These are phyloP conservation scores for Golubevia pallescens DNA, from an alignment of 1,284 basidiomycete species.

Conservation along the genomic window DNA sequence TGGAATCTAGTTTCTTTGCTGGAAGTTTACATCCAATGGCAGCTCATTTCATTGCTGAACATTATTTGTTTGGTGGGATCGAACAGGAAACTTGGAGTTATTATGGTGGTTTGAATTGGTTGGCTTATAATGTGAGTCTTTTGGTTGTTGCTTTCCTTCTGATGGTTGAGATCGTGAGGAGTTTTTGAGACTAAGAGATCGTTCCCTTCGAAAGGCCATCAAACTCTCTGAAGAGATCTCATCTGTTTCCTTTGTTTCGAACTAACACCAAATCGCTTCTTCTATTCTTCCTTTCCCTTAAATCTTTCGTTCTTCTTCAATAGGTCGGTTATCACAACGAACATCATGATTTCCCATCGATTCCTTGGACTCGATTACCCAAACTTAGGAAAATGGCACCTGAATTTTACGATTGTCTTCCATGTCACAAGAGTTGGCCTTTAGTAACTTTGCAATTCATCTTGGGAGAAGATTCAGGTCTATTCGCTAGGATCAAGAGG, in stretches of 20 bases:
- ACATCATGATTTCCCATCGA: slow-evolving; percentile 96
- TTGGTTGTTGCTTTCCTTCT: too few relatives aligned
- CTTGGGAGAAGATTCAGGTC: slow-evolving; percentile 66
- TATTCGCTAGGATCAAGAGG: slow-evolving; percentile 53
- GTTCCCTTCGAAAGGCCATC: too few relatives aligned
- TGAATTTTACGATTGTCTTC: slow-evolving; percentile 89
- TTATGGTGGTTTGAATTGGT: slow-evolving; percentile 86
- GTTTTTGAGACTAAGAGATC: too few relatives aligned
- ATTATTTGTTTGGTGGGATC: slow-evolving; percentile 61
- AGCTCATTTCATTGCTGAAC: slow-evolving; percentile 94
- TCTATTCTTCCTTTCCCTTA: too few relatives aligned
- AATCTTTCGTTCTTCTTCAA: too few relatives aligned
- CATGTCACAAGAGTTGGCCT: slow-evolving; percentile 88
- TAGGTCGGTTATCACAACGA: slow-evolving; percentile 99
- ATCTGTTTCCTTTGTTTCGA: too few relatives aligned
- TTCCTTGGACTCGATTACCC: slow-evolving; percentile 94
- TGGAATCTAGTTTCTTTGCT: slow-evolving; percentile 90
- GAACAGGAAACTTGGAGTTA: slow-evolving; percentile 95
- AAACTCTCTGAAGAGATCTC: too few relatives aligned
- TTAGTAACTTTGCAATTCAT: slow-evolving; percentile 95
- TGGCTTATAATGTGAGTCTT: slow-evolving; percentile 84
- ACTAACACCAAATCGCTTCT: too few relatives aligned
- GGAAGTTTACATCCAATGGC: slow-evolving; percentile 93
- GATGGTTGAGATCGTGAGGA: too few relatives aligned
- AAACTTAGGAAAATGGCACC: slow-evolving; percentile 80